Conservation (phyloP, 345 rosid species). For the Eucalyptus coolabah region DNA sequence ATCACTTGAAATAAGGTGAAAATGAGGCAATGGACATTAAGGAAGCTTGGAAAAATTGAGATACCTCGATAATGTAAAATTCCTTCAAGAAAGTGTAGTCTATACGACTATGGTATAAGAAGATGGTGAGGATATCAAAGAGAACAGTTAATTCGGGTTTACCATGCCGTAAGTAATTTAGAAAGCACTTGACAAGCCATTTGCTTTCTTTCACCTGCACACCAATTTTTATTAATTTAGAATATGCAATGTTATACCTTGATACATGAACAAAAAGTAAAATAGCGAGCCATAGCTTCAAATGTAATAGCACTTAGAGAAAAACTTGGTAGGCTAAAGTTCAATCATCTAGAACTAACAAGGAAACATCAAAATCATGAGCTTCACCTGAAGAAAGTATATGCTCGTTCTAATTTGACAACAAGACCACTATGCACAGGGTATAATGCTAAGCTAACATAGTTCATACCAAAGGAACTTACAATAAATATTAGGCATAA, state of each 20-base stretch:
- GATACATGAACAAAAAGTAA: not conserved
- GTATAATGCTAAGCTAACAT: not conserved
- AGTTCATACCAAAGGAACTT: not conserved
- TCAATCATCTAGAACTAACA: not conserved
- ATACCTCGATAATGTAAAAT: conserved; percentile 96
- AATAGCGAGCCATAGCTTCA: not conserved
- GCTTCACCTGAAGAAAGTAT: not conserved
- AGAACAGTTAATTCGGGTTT: conserved; percentile 78
- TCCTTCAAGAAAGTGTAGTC: conserved; percentile 97
- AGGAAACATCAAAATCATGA: not conserved
- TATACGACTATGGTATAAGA: conserved; percentile 86
- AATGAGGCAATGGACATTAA: not conserved
- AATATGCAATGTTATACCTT: not conserved
- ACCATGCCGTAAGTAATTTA: conserved; percentile 82
- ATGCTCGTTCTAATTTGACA: not conserved
- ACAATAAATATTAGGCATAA: not conserved
- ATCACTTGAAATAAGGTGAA: not conserved
- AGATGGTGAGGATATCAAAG: conserved; percentile 86
- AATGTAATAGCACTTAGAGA: not conserved
- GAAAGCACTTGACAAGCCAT: conserved; percentile 97
- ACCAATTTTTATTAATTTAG: not conserved
- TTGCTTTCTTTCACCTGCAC: conserved; percentile 99
- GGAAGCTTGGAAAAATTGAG: not conserved
- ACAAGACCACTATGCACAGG: not conserved
- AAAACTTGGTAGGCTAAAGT: not conserved